Conservation (phyloP, 768 basidiomycete genomes). For the Dioszegia aurantiaca region DNA sequence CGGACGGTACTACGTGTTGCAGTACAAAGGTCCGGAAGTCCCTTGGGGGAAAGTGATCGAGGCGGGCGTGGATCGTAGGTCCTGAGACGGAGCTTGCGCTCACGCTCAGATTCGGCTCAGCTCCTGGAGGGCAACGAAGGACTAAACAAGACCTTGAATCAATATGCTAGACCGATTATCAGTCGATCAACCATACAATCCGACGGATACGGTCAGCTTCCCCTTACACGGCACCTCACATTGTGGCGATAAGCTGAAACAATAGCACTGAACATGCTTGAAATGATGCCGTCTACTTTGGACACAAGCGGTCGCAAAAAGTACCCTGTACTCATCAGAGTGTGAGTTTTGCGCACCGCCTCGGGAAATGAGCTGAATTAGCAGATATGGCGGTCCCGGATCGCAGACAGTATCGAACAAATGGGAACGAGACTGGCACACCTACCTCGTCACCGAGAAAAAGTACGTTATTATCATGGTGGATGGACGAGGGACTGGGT, state of each 20-base stretch:
- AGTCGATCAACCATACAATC: conserved; percentile 68
- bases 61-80: conserved; percentile 43
- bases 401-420: conserved; percentile 72
- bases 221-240: background rate
- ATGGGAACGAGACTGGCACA: conserved; percentile 77
- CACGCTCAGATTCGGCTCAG: conserved; percentile 58
- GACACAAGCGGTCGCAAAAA: conserved; percentile 93
- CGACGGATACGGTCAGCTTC: conserved; percentile 71
- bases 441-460: conserved; percentile 74
- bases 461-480: conserved; percentile 83
- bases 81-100: background rate
- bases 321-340: conserved; percentile 88
- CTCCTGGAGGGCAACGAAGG: conserved; percentile 68
- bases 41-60: conserved; percentile 82
- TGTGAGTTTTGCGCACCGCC: conserved; percentile 56
- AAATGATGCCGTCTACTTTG: conserved; percentile 86
- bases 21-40: conserved; percentile 73
- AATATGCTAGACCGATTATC: conserved; percentile 71
- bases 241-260: conserved; percentile 14
- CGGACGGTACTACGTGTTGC: conserved; percentile 77
- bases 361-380: too few relatives aligned
- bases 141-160: conserved; percentile 63
- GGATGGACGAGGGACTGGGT: conserved; percentile 92
- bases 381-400: conserved; percentile 78
- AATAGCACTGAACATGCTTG: conserved; percentile 80